These are phyloP conservation scores for Ensete ventricosum DNA, from an alignment of 176 grass and related monocot species.

Conservation along the genomic window DNA sequence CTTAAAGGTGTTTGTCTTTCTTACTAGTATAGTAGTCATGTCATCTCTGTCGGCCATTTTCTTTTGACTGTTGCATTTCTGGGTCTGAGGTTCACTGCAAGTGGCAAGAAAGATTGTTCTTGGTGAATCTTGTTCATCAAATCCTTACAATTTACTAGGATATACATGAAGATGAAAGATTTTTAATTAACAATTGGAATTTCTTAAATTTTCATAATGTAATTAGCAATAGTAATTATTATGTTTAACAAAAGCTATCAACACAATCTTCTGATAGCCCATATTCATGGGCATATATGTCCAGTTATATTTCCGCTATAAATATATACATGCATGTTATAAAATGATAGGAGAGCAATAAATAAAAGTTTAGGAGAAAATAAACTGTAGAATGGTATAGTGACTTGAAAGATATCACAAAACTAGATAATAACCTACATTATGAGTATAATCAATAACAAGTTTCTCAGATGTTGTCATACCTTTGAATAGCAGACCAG, in stretches of 20 bases:
- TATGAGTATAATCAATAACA: neutral
- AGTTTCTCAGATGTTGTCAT: neutral
- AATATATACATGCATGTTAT: too few relatives aligned
- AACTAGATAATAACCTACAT: neutral
- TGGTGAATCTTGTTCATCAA: neutral
- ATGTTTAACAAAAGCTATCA: neutral
- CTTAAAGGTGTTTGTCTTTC: conserved; percentile 2
- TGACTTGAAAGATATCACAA: neutral
- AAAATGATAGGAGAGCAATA: too few relatives aligned
- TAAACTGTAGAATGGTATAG: neutral
- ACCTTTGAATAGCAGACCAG: conserved; percentile 94
- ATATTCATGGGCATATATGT: neutral
- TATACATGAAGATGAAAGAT: neutral
- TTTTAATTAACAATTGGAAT: neutral
- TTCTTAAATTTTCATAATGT: neutral
- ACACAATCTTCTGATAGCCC: neutral
- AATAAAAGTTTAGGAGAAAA: too few relatives aligned
- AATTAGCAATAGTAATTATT: neutral
- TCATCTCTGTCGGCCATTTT: conserved; percentile 40
- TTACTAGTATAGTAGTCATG: conserved; percentile 65
- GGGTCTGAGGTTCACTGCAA: conserved; percentile 52
- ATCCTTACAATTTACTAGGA: neutral
- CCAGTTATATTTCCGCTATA: too few relatives aligned
- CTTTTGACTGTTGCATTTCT: conserved; percentile 46
- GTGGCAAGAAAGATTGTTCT: neutral